These are phyloP conservation scores for Exophiala sp. DNA, from an alignment of 2,329 filamentous ascomycete species.

Conservation along the genomic window DNA sequence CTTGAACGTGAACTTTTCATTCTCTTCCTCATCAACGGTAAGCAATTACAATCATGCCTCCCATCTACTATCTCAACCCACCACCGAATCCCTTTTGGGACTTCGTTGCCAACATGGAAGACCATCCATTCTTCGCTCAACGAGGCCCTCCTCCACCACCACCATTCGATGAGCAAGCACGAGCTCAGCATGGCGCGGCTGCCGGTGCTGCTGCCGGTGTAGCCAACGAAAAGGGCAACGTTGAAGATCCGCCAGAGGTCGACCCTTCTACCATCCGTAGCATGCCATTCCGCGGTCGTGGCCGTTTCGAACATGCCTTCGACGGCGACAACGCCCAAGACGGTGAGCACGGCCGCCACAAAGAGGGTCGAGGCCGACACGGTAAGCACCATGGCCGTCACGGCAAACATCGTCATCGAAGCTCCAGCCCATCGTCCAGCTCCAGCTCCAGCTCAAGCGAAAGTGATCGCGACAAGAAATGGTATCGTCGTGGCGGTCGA, in stretches of 20 bases:
- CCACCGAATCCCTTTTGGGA: constrained; percentile 52
- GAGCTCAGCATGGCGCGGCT: constrained; percentile 34
- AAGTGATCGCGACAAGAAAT: constrained; percentile 3
- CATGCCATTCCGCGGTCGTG: constrained; percentile 25
- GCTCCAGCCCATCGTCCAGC: neutral
- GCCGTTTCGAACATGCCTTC: constrained; percentile 23
- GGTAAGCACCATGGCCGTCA: constrained; percentile 2
- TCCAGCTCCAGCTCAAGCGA: neutral
- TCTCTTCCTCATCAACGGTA: neutral
- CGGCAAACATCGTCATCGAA: neutral
- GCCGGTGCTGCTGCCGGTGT: constrained; percentile 3
- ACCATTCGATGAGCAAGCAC: constrained; percentile 33
- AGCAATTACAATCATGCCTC: constrained; percentile 46
- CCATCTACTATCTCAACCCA: constrained; percentile 46
- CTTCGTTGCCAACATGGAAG: constrained; percentile 50
- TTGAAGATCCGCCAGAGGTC: constrained; percentile 27
- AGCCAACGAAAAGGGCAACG: constrained; percentile 19
- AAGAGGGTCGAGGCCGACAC: constrained; percentile 15
- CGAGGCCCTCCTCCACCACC: constrained; percentile 31
- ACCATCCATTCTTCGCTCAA: constrained; percentile 45
- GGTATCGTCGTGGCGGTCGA: constrained; percentile 11
- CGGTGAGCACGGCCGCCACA: constrained; percentile 7
- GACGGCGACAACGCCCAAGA: constrained; percentile 11
- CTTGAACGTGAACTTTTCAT: neutral
- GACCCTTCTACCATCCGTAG: constrained; percentile 25